Evolutionary conservation across 345 rosid species (phyloP).

Genomic region (Eucalyptus viminalis): DNA sequence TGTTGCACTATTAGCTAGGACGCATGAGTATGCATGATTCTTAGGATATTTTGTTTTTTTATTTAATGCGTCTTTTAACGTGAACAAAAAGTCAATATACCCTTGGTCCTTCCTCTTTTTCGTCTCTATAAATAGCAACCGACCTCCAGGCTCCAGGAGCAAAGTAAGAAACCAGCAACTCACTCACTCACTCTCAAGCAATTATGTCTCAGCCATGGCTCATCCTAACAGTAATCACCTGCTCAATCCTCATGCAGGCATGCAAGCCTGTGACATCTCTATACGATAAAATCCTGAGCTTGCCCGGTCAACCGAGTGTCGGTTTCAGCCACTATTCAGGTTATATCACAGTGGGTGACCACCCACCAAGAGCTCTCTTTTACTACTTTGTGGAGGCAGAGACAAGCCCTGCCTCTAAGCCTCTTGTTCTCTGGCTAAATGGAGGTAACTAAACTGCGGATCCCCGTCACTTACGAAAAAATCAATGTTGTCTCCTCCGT

Average conservation of each 20-base stretch:
- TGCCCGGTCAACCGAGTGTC: slow-evolving; percentile 19
- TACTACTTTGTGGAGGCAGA: slow-evolving; percentile 37
- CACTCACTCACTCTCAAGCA: background rate
- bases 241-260: background rate
- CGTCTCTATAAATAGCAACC: background rate
- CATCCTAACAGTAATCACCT: background rate
- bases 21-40: background rate
- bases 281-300: background rate
- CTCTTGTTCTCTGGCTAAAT: slow-evolving; percentile 35
- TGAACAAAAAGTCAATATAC: background rate
- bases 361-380: slow-evolving; percentile 10
- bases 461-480: background rate
- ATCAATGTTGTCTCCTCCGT: background rate
- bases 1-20: background rate
- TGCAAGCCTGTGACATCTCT: background rate
- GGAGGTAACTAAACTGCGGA: slow-evolving; percentile 9
- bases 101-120: background rate
- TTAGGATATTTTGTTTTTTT: background rate
- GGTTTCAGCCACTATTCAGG: slow-evolving; percentile 22
- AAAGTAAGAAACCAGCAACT: background rate
- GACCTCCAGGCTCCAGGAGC: background rate
- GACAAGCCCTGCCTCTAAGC: slow-evolving; percentile 14
- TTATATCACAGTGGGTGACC: slow-evolving; percentile 7
- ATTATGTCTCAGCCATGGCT: background rate
- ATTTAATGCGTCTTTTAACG: background rate